Base-by-base conservation (phyloP, 2,329 filamentous ascomycete genomes). In the Pseudogymnoascus sp. region DNA sequence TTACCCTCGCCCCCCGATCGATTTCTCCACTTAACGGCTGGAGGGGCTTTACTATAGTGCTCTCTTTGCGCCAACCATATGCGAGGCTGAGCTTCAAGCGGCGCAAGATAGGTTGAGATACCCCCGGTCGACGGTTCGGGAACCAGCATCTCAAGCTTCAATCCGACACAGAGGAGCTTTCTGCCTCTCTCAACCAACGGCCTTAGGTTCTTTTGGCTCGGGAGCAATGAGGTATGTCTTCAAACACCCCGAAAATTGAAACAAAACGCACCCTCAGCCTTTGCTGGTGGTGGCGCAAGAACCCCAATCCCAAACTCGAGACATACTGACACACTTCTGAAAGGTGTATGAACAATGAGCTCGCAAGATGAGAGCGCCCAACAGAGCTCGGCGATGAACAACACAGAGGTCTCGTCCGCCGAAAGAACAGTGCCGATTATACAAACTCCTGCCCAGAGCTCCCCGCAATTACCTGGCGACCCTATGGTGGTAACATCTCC, bases 401-500 rank as follows among this genome's bases (percentile, higher is more conserved):
- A 68, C 47, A 44, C 65, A 63, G 66, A 69, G 61, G 64, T 40
- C 59, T 70, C 70, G 66, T 66, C 65, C 33, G 64, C 66, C 6
- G 63, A 67, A 63, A 70, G 70, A 67, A 82, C 84, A 53, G 76
- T 87, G 59, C 82, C 84, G 62, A 83, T 86, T 68, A 76, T 85
- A 67, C 77, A 81, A 65, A 79, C 79, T 63, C 80, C 83, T 38
- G 81, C 78, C 64, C 81, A 82, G 72, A 84, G 82, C 76, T 84
- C 84, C 67, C 79, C 82, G 62, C 80, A 83, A 18, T 80, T 80
- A 59, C 80, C 81, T 31, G 82, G 79, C 67, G 82, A 84, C 63
- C 82, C 82, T 64, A 87, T 86, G 83, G 84, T 86, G 65, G 79
- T 85, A 66, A 82, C 82, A 37, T 82, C 81, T 38, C 81, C 70